Evolutionary conservation across 139 green algal genomes (phyloP).

Genomic region (Marvania coccoides): DNA sequence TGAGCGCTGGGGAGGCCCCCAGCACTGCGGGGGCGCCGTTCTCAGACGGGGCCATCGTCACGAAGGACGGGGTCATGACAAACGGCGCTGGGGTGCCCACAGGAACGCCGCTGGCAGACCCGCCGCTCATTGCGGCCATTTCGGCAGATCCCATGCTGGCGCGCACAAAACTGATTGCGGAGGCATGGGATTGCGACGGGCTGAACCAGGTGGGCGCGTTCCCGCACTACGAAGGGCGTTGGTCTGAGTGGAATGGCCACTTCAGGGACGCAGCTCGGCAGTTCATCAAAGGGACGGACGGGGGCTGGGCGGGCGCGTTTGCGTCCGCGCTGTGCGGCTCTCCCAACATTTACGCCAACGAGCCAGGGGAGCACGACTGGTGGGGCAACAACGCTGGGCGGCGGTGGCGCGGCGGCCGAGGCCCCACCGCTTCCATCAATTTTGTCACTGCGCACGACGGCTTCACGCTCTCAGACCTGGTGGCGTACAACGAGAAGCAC

Average conservation of each 20-base stretch:
- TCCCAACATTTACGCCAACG: constrained; percentile 68
- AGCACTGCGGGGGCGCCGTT: background rate
- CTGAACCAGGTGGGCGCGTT: constrained; percentile 96
- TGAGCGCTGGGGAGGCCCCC: background rate
- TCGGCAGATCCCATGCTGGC: constrained; percentile 85
- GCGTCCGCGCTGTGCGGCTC: constrained; percentile 71
- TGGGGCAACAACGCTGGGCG: constrained; percentile 61
- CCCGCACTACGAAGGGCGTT: constrained; percentile 91
- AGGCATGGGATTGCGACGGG: constrained; percentile 97
- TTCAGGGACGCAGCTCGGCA: constrained; percentile 87
- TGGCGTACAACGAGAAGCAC: constrained; percentile 95
- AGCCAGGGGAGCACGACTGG: constrained; percentile 39
- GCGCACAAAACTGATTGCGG: constrained; percentile 90
- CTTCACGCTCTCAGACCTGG: constrained; percentile 91
- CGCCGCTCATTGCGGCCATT: constrained; percentile 85
- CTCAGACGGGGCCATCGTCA: constrained; percentile 1
- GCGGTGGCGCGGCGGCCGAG: constrained; percentile 63
- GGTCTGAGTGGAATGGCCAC: constrained; percentile 96
- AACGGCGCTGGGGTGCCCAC: constrained; percentile 70
- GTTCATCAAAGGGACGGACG: constrained; percentile 89
- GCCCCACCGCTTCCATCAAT: constrained; percentile 82
- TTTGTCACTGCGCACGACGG: constrained; percentile 97
- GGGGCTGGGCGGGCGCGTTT: constrained; percentile 70
- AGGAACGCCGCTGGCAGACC: constrained; percentile 82
- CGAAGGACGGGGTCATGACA: constrained; percentile 41